Conservation (phyloP, 1,139 yeast species). For the Kurtzmaniella quercitrusa region DNA sequence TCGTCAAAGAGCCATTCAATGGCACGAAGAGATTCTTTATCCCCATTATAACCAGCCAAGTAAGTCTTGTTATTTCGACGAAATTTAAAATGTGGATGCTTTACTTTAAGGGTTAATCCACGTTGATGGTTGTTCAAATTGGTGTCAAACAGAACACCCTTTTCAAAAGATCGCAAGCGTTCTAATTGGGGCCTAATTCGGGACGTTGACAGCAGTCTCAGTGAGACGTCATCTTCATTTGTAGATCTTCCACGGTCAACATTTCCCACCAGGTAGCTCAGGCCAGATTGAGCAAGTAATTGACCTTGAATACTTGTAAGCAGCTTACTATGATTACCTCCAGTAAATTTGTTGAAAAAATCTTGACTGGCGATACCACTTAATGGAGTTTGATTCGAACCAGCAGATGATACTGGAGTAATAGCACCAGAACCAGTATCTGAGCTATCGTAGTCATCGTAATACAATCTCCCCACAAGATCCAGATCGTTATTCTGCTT, state of each 20-base stretch:
- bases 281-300: not conserved
- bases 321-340: not conserved
- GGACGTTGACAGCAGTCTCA: constrained; percentile 9
- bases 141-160: constrained; percentile 56
- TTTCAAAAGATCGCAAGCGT: constrained; percentile 17
- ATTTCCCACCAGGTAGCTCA: not conserved
- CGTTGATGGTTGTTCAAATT: constrained; percentile 32
- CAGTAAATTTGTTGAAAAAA: constrained; percentile 8
- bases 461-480: constrained; percentile 40
- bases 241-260: not conserved
- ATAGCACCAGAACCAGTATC: constrained; percentile 9
- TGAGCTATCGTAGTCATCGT: constrained; percentile 41
- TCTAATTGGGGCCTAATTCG: constrained; percentile 10
- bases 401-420: constrained; percentile 15
- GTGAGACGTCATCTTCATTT: not conserved
- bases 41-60: constrained; percentile 58
- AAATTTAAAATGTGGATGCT: constrained; percentile 53
- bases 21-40: constrained; percentile 54
- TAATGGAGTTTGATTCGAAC: constrained; percentile 10
- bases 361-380: constrained; percentile 4
- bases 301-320: not conserved
- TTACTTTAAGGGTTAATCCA: constrained; percentile 51
- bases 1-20: constrained; percentile 66
- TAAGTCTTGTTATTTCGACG: constrained; percentile 59
- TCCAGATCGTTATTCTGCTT: constrained; percentile 37